These are phyloP conservation scores for Fragaria nilgerrensis DNA, from an alignment of 306 rosid genomes.

Conservation along the genomic window DNA sequence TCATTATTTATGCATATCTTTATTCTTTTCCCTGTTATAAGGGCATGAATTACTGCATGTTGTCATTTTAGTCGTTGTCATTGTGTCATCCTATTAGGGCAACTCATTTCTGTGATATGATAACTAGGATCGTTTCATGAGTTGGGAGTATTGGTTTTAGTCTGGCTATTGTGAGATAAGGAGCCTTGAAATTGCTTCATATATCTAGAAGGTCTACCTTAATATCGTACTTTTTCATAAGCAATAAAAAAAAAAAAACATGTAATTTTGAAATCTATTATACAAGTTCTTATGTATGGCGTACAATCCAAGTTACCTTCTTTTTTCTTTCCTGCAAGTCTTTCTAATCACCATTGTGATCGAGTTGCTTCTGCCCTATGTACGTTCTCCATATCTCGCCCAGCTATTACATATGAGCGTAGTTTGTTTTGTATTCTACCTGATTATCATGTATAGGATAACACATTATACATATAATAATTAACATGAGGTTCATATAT, in stretches of 20 bases:
- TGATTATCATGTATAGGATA: no score
- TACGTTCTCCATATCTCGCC: no score
- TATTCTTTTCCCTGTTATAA: background rate
- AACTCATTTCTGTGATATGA: background rate
- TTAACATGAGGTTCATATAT: no score
- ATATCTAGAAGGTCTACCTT: background rate
- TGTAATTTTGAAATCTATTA: background rate
- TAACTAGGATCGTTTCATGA: background rate
- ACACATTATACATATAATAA: no score
- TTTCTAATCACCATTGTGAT: no score
- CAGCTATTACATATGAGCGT: no score
- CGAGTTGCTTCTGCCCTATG: no score
- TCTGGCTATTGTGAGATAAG: background rate
- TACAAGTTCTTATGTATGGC: background rate
- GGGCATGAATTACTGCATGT: conserved; percentile 2
- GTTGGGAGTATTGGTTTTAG: background rate
- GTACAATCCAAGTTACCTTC: no score
- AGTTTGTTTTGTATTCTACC: no score
- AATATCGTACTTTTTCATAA: background rate
- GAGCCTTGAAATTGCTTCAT: background rate
- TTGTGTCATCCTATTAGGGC: background rate
- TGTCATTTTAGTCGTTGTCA: background rate
- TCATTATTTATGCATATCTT: conserved; percentile 3
- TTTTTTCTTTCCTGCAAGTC: no score
- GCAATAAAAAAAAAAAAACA: background rate